phyloP scores from a whole-genome alignment of 2,329 filamentous ascomycete genomes.

The Tolypocladium ovalisporum region DNA sequence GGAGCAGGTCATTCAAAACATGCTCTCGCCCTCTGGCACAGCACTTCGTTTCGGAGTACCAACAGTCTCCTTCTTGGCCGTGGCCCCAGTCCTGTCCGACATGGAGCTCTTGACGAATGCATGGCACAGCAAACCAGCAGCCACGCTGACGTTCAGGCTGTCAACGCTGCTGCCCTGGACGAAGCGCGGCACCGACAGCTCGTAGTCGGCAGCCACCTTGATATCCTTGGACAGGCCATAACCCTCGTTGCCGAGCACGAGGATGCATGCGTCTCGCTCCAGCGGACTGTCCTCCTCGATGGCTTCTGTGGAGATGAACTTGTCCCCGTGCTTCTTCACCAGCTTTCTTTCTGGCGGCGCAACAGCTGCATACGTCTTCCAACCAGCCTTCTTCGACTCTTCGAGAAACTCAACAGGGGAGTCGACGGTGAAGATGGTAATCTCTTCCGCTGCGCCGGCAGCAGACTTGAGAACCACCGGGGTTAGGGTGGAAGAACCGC shows the following conservation, averaged over 20 bases:
- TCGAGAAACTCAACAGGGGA: constrained; percentile 60
- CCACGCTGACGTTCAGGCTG: constrained; percentile 89
- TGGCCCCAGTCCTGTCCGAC: constrained; percentile 5
- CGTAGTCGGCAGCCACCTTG: constrained; percentile 53
- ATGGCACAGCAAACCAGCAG: constrained; percentile 64
- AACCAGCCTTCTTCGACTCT: constrained; percentile 58
- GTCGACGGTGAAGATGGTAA: constrained; percentile 61
- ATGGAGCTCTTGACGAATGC: constrained; percentile 44
- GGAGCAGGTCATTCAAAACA: background rate
- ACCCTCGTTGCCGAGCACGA: constrained; percentile 78
- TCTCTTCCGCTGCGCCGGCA: constrained; percentile 72
- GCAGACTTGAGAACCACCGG: constrained; percentile 78
- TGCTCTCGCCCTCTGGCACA: background rate
- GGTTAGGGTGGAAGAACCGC: constrained; percentile 63
- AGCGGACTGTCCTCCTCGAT: constrained; percentile 43
- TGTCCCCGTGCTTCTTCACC: constrained; percentile 21
- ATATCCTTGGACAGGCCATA: constrained; percentile 58
- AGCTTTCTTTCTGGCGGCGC: constrained; percentile 29
- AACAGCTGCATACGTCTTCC: constrained; percentile 74
- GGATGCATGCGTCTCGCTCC: constrained; percentile 53
- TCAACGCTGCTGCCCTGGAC: constrained; percentile 54
- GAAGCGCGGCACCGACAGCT: constrained; percentile 53
- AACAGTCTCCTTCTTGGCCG: background rate
- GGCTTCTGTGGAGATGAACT: constrained; percentile 37
- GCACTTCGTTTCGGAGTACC: background rate